These are phyloP conservation scores for Paramecium sonneborni DNA, from an alignment of 73 alveolate genomes.

Conservation along the genomic window DNA sequence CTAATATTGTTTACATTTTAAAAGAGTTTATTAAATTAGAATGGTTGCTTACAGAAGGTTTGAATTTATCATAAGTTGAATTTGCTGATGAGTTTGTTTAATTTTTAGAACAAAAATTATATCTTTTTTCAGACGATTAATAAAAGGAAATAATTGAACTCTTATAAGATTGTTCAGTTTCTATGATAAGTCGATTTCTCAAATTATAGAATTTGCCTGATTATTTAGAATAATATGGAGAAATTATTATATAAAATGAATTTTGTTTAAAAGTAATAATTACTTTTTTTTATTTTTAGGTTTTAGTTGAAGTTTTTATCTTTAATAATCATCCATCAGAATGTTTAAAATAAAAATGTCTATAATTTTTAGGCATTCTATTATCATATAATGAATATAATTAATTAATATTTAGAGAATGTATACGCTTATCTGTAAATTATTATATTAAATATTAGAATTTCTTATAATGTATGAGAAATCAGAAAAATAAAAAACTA, in stretches of 20 bases:
- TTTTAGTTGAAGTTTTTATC: not conserved
- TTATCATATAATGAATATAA: not conserved
- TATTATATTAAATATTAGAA: not conserved
- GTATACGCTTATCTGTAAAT: slow-evolving; percentile 16
- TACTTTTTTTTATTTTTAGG: not conserved
- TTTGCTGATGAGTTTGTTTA: not conserved
- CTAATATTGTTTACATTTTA: not conserved
- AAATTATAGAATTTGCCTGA: not conserved
- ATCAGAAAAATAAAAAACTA: not conserved
- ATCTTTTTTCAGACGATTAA: not conserved
- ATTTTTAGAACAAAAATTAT: not conserved
- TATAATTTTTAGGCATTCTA: not conserved
- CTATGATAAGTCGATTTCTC: not conserved
- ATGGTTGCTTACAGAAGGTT: slow-evolving; percentile 31
- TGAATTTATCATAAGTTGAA: not conserved
- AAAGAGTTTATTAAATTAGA: not conserved
- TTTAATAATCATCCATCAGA: not conserved
- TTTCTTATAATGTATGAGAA: not conserved
- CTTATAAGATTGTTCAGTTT: slow-evolving; percentile 13
- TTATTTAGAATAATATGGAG: not conserved
- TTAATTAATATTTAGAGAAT: slow-evolving; percentile 34
- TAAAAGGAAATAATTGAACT: not conserved
- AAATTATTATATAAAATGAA: not conserved
- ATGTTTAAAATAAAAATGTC: not conserved
- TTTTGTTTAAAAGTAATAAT: not conserved